Base-by-base conservation (phyloP, 257 asterid species). In the Solanum appendiculatum region DNA sequence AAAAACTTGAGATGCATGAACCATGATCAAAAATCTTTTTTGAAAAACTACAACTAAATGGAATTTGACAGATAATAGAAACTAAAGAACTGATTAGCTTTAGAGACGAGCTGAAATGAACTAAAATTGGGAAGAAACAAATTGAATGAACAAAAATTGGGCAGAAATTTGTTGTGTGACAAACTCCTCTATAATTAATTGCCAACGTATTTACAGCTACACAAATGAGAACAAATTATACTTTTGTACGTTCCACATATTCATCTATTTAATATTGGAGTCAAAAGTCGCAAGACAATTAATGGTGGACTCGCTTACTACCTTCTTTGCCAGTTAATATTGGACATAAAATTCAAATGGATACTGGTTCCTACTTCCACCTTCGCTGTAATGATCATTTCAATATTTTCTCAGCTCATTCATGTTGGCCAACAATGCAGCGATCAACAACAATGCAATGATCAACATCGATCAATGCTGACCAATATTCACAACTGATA, bases 341-440 rank as follows among this genome's bases (percentile, higher is more conserved):
- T 82, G 29, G 44, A 64, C 85, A 92, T 93, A 94, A 87, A 97
- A 97, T n/a, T 98, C 99, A 82, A 97, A 94, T 58, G 97, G 98
- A 2, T 98, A 94, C 86, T 92, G 94, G 85, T 89, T 91, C 86
- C 99, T 89, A 92, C 97, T 95, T 89, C 98, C 98, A 63, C 96
- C 98, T 93, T 97, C 98, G 7, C 98, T 98, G 42, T 97, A 94
- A 85, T 93, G 98, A 84, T 95, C 98, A 44, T 97, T 95, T 98
- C 98, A 42, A 42, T 42, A 97, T 91, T 97, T 97, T 86, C 99
- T 90, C 88, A 97, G 88, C 87, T 95, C 98, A 58, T 94, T 97
- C 99, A 94, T 97, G 90, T 94, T 95, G 9, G 95, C 91, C 23
- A 51, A 18, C 21, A 51, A 51, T 51, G 60, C 60, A 51, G 23